Percentiles rank a stretch among this genome's conserved stretches.
Evolutionary conservation across 768 basidiomycete genomes (phyloP).

Genomic region (Kwoniella dejecticola): DNA sequence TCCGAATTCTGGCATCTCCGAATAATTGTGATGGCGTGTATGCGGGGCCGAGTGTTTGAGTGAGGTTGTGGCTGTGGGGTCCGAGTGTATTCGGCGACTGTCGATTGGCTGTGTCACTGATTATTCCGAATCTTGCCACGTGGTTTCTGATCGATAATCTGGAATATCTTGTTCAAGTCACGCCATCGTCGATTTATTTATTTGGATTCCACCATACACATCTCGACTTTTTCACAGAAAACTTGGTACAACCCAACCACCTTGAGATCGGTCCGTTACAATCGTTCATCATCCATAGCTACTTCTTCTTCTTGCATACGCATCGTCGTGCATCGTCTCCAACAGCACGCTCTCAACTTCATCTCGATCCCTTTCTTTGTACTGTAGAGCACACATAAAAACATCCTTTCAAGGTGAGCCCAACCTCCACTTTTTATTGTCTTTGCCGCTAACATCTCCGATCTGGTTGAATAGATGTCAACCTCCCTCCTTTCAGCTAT

Average conservation of each 20-base stretch:
- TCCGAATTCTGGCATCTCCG: not conserved
- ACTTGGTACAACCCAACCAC: not conserved
- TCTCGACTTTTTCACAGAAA: constrained; percentile 15
- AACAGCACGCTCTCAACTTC: too few species aligned
- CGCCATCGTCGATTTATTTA: constrained; percentile 13
- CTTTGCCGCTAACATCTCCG: not conserved
- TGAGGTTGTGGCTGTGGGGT: not conserved
- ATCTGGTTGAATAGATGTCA: constrained; percentile 11
- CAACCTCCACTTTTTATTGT: constrained; percentile 8
- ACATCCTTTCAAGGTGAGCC: constrained; percentile 22
- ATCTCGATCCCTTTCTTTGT: too few species aligned
- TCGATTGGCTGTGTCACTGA: constrained; percentile 1
- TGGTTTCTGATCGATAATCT: constrained; percentile 5
- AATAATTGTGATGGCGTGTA: not conserved
- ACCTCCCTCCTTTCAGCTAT: constrained; percentile 27
- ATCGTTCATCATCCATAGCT: not conserved
- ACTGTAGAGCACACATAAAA: not conserved
- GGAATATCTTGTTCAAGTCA: constrained; percentile 8
- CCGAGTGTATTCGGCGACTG: constrained; percentile 2
- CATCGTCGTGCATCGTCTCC: not conserved
- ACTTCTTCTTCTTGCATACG: not conserved
- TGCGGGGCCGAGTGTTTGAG: not conserved
- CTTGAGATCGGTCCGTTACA: not conserved
- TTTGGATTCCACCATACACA: constrained; percentile 4
- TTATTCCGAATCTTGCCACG: constrained; percentile 18